These are phyloP conservation scores for Talaromyces wortmannii DNA, from an alignment of 495 filamentous ascomycete genomes.

Conservation along the genomic window DNA sequence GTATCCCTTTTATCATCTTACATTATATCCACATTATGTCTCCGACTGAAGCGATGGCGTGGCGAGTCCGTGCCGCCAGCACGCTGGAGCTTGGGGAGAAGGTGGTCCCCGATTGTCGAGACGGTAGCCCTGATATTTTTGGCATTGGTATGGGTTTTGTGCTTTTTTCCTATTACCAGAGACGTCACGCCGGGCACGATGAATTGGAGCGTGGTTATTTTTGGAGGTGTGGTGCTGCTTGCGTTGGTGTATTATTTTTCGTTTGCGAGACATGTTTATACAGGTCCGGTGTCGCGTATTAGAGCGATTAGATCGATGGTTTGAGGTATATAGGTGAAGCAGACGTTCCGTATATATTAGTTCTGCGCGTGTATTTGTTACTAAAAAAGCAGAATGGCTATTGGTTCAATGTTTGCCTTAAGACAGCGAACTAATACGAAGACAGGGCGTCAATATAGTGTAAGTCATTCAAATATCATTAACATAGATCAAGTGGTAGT, in stretches of 20 bases:
- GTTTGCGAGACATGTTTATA: background rate
- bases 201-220: constrained; percentile 28
- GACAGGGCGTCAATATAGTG: too few relatives aligned
- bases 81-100: constrained; percentile 22
- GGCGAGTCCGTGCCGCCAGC: constrained; percentile 31
- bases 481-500: too few relatives aligned
- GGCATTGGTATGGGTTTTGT: constrained; percentile 17
- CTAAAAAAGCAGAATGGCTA: too few relatives aligned
- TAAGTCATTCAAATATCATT: too few relatives aligned
- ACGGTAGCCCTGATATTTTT: constrained; percentile 16
- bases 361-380: too few relatives aligned
- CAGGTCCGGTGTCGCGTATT: background rate
- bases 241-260: background rate
- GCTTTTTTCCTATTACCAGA: constrained; percentile 19
- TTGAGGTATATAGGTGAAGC: background rate
- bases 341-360: too few relatives aligned
- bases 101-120: constrained; percentile 15
- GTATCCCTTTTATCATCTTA: constrained; percentile 40
- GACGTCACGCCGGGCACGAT: constrained; percentile 17
- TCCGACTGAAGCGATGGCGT: constrained; percentile 37
- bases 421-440: too few relatives aligned
- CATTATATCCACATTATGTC: constrained; percentile 40
- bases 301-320: background rate
- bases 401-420: too few relatives aligned
- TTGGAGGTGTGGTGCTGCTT: constrained; percentile 10